phyloP scores from a whole-genome alignment of 75 land plant species.

The Cupressus sempervirens region DNA sequence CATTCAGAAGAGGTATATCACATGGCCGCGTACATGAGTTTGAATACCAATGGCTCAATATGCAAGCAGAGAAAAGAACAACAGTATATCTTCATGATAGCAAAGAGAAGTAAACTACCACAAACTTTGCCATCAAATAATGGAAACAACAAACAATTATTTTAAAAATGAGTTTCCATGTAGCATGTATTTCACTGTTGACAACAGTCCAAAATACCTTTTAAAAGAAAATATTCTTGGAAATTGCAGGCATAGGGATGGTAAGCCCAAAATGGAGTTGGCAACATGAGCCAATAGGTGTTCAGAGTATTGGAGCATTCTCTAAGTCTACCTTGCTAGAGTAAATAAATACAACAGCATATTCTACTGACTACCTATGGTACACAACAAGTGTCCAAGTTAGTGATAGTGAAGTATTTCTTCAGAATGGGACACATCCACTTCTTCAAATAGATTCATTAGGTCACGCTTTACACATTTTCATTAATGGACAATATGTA shows the following conservation, averaged over 20 bases:
- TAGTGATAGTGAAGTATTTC: conserved; percentile 40
- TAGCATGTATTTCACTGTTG: no score
- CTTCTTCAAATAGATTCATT: conserved; percentile 55
- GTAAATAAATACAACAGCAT: conserved; percentile 86
- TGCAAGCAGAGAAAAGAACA: no score
- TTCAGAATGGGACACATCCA: conserved; percentile 36
- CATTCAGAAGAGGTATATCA: no score
- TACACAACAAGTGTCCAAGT: conserved; percentile 65
- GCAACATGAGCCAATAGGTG: conserved; percentile 69
- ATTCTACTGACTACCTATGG: conserved; percentile 92
- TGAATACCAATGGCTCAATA: no score
- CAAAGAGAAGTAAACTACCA: no score
- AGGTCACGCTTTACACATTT: conserved; percentile 77
- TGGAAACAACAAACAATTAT: no score
- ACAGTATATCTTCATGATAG: no score
- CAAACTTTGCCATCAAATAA: no score
- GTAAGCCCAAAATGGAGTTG: conserved; percentile 50
- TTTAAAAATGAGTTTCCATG: no score
- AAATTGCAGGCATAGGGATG: conserved; percentile 10
- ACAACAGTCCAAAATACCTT: no score
- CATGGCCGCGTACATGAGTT: no score
- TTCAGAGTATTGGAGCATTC: conserved; percentile 37
- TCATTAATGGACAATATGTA: conserved; percentile 64
- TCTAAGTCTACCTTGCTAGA: conserved; percentile 49
- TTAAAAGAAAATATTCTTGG: no score